Base-by-base conservation (phyloP, 1,284 basidiomycete genomes). In the Heterobasidion occidentale region DNA sequence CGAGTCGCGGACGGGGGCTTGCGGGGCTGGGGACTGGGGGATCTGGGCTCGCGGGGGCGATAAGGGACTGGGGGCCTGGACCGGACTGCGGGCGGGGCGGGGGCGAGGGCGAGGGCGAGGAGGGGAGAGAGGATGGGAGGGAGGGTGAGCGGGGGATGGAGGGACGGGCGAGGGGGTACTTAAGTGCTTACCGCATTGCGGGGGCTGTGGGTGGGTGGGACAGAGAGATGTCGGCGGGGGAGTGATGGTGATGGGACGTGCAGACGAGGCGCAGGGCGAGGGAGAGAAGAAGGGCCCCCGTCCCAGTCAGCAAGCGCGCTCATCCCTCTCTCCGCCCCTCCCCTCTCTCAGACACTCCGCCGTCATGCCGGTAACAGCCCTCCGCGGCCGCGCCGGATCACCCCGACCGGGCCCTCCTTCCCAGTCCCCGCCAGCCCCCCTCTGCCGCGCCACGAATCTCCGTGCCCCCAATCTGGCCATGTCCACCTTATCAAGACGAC, bases 101-200 rank as follows among this genome's bases (percentile, higher is more conserved):
- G 46, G 6, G n/a, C n/a, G n/a, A n/a, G n/a, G n/a, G n/a, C n/a
- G n/a, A n/a, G n/a, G n/a, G n/a, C n/a, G n/a, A 15, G 45, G 35
- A 6, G 54, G 34, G 48, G 47, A 36, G 36, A 15, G 12, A 27
- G 54, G 38, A 19, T n/a, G 36, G n/a, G 47, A 12, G 52, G 44
- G 44, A 44, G 53, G 58, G 19, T 45, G 35, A 55, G 42, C 48
- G 53, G 17, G 51, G 46, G 54, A 55, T 49, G 46, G 52, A 50
- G 51, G 52, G 20, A 20, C 42, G 52, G 49, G 33, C 33, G 27
- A 42, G 56, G 59, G 47, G 20, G 38, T 42, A 54, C 60, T 61
- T 61, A 61, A 61, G 55, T 56, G 58, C 60, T 52, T 58, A 60
- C 60, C 51, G 52, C 60, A 61, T 61, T 48, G 54, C 48, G 51